Conservation (phyloP, 2,329 filamentous ascomycete species). For the Thielaviopsis euricoi region DNA sequence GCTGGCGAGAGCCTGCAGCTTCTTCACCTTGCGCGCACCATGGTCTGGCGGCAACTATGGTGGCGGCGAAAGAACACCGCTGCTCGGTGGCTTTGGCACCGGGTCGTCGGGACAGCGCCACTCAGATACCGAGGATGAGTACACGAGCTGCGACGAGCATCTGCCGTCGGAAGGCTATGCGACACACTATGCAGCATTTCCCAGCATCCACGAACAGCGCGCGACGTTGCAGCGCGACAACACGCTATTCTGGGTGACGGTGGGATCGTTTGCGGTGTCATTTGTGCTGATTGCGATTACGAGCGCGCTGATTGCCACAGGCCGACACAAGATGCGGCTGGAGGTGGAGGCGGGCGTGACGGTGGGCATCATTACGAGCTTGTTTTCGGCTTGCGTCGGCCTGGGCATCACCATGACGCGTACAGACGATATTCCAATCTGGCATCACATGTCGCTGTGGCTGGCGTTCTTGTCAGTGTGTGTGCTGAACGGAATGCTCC, state of each 20-base stretch:
- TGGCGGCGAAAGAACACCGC: conserved; percentile 16
- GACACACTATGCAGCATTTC: conserved; percentile 33
- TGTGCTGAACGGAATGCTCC: conserved; percentile 27
- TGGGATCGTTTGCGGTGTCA: conserved; percentile 39
- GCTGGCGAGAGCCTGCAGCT: conserved; percentile 33
- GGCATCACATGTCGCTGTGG: conserved; percentile 27
- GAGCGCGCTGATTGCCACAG: conserved; percentile 48
- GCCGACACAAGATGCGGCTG: conserved; percentile 47
- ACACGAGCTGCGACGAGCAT: conserved; percentile 36
- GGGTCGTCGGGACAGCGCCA: not conserved
- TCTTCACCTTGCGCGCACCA: conserved; percentile 22
- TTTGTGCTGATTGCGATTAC: conserved; percentile 49
- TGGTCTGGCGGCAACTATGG: not conserved
- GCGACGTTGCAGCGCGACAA: conserved; percentile 34
- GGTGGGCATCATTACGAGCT: conserved; percentile 48
- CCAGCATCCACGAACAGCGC: conserved; percentile 34
- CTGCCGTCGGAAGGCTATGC: conserved; percentile 34
- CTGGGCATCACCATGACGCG: conserved; percentile 42
- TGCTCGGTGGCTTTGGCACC: conserved; percentile 15
- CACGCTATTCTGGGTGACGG: conserved; percentile 36
- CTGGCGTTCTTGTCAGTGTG: conserved; percentile 22
- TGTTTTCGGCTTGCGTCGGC: conserved; percentile 46
- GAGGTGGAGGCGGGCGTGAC: conserved; percentile 61
- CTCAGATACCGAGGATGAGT: conserved; percentile 20
- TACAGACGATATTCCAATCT: conserved; percentile 25